These are phyloP conservation scores for Nannochloropsis gaditana DNA, from an alignment of 108 stramenopile species.

Conservation along the genomic window DNA sequence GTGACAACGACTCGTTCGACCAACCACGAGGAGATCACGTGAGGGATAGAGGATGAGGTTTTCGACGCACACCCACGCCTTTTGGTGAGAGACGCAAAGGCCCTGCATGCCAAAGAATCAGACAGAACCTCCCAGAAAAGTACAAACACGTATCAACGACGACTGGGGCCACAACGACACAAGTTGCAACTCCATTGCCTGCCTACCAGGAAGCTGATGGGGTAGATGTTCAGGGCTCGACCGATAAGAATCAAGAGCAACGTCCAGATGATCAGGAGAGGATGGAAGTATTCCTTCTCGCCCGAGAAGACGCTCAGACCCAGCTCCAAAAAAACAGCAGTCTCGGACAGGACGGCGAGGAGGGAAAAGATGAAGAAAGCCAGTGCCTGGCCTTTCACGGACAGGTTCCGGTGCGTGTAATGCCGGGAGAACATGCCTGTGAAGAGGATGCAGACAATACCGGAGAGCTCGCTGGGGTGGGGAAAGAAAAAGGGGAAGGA, in stretches of 20 bases:
- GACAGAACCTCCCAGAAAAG: not conserved
- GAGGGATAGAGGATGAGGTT: no score
- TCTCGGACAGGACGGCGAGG: conserved; percentile 54
- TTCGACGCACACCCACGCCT: no score
- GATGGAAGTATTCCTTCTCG: conserved; percentile 40
- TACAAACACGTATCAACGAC: not conserved
- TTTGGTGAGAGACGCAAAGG: no score
- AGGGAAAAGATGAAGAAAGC: conserved; percentile 21
- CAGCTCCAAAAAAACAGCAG: conserved; percentile 73
- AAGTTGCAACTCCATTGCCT: not conserved
- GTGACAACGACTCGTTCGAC: no score
- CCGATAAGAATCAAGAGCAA: conserved; percentile 62
- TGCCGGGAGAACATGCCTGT: conserved; percentile 80
- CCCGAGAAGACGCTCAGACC: conserved; percentile 63
- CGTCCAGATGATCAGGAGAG: conserved; percentile 57
- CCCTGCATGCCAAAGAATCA: no score
- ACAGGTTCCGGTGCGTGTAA: conserved; percentile 48
- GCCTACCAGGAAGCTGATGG: conserved; percentile 32
- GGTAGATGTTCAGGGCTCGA: conserved; percentile 66
- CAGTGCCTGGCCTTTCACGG: not conserved
- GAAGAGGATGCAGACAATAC: conserved; percentile 83
- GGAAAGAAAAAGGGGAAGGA: not conserved
- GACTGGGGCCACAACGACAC: not conserved
- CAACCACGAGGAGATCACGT: no score
- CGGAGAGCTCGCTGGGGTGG: conserved; percentile 55